phyloP scores from a whole-genome alignment of 129 eudicot species.

The Rutidosis leptorrhynchoides region DNA sequence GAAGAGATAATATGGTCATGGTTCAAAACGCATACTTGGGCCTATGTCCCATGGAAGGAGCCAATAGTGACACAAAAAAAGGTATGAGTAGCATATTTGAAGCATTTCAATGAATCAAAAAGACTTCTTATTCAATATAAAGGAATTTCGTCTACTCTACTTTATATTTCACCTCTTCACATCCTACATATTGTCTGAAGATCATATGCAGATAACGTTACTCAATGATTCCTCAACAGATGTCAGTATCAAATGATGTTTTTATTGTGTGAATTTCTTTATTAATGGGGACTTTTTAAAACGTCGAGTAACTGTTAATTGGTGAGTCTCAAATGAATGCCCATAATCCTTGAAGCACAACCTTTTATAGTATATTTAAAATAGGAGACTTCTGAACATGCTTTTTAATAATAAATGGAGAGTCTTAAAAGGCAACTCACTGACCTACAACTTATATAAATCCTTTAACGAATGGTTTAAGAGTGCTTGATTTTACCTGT shows the following conservation, averaged over 20 bases:
- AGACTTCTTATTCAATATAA: not conserved
- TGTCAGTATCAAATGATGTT: not conserved
- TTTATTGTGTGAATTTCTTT: not conserved
- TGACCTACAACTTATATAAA: not conserved
- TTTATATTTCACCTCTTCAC: constrained; percentile 7
- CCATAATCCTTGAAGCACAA: not conserved
- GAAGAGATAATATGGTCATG: not conserved
- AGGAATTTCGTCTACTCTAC: not conserved
- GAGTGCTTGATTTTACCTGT: constrained; percentile 27
- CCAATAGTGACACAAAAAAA: not conserved
- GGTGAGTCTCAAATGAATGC: not conserved
- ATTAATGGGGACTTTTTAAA: not conserved
- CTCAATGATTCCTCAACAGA: not conserved
- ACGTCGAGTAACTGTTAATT: not conserved
- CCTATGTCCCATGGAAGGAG: not conserved
- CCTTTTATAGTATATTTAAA: not conserved
- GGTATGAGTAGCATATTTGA: not conserved
- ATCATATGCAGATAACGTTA: not conserved
- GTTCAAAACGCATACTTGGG: not conserved
- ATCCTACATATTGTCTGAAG: not conserved
- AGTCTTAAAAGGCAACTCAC: not conserved
- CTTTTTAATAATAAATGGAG: not conserved
- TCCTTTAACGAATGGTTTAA: not conserved
- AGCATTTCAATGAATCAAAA: not conserved
- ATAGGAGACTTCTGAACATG: not conserved